These are phyloP conservation scores for Xylaria sp. DNA, from an alignment of 2,329 filamentous ascomycete species.

Conservation along the genomic window DNA sequence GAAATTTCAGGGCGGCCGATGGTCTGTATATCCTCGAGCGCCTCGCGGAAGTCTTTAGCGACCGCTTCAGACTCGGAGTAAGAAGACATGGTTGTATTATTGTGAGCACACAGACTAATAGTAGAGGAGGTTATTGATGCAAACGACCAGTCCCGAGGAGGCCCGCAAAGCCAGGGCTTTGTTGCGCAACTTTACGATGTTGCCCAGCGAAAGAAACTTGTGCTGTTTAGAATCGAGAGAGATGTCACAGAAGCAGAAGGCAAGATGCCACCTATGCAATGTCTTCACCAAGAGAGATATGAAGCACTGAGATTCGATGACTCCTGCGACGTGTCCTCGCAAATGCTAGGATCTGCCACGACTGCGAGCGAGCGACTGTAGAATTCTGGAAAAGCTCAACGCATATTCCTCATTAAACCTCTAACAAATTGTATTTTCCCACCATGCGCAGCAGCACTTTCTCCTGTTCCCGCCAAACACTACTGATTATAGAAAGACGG, in stretches of 20 bases:
- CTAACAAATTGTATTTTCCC: constrained; percentile 32
- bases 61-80: constrained; percentile 76
- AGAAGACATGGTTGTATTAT: constrained; percentile 39
- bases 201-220: constrained; percentile 16
- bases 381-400: constrained; percentile 36
- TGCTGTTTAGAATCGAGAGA: constrained; percentile 32
- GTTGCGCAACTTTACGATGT: constrained; percentile 29
- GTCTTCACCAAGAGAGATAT: constrained; percentile 44
- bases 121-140: constrained; percentile 27
- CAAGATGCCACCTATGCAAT: constrained; percentile 41
- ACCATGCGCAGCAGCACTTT: constrained; percentile 24
- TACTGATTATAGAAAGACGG: constrained; percentile 34
- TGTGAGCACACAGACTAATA: constrained; percentile 36
- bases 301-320: constrained; percentile 42
- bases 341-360: constrained; percentile 39
- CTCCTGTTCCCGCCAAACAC: constrained; percentile 32
- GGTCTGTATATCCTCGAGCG: constrained; percentile 87
- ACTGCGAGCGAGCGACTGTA: constrained; percentile 38
- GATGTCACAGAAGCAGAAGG: constrained; percentile 43
- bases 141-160: constrained; percentile 12
- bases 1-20: constrained; percentile 97
- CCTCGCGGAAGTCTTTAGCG: constrained; percentile 92
- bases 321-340: constrained; percentile 38
- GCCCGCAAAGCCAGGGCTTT: constrained; percentile 27
- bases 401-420: constrained; percentile 35